Conservation (phyloP, 73 alveolate species). For the Stentor roeselii region DNA sequence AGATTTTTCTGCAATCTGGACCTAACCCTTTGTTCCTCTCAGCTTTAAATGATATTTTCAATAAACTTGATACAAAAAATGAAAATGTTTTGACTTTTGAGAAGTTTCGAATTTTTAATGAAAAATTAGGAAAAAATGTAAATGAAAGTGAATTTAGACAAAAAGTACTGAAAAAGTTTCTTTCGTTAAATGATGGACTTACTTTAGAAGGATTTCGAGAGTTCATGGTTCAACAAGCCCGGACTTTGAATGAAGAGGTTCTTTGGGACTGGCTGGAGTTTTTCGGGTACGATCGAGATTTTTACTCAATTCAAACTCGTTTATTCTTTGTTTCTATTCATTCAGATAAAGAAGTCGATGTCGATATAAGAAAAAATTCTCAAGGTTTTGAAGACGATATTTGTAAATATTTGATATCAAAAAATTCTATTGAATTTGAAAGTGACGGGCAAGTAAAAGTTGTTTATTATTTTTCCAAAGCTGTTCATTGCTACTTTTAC, state of each 20-base stretch:
- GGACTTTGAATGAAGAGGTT: neutral
- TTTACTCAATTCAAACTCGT: neutral
- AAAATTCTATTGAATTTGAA: neutral
- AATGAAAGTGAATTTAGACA: neutral
- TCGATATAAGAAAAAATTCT: neutral
- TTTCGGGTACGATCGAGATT: neutral
- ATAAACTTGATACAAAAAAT: neutral
- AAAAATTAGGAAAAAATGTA: neutral
- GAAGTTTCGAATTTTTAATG: neutral
- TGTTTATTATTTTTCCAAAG: neutral
- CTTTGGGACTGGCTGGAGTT: neutral
- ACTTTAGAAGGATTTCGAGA: neutral
- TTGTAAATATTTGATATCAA: too few relatives aligned
- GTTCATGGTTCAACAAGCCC: too few relatives aligned
- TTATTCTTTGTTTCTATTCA: neutral
- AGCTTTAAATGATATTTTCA: neutral
- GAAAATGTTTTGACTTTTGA: neutral
- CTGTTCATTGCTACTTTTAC: neutral
- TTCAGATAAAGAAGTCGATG: neutral
- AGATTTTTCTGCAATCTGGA: neutral
- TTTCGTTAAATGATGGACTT: neutral
- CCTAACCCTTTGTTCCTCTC: neutral
- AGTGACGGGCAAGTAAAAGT: neutral
- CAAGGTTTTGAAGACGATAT: neutral
- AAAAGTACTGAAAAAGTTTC: neutral